Percentiles rank a stretch among this genome's conserved stretches.
phyloP scores from a whole-genome alignment of 1,284 basidiomycete genomes.

The Puccinia brachypodii region DNA sequence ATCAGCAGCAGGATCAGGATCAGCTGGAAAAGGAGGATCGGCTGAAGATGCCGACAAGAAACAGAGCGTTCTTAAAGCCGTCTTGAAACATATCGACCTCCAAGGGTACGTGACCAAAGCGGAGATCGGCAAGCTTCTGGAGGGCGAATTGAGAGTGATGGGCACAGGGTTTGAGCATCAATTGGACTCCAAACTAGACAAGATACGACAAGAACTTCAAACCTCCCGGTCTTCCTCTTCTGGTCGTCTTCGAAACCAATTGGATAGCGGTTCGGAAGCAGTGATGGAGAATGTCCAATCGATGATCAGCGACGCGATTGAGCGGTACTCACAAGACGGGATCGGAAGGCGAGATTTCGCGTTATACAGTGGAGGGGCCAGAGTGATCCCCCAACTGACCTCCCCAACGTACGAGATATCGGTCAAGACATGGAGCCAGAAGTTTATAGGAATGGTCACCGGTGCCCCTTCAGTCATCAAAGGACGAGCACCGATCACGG shows the following conservation, averaged over 20 bases:
- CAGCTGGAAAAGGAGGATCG: neutral
- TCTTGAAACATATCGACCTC: neutral
- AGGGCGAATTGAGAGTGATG: slow-evolving; percentile 10
- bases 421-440: slow-evolving; percentile 57
- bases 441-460: slow-evolving; percentile 63
- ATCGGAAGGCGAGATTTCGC: slow-evolving; percentile 81
- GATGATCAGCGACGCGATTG: slow-evolving; percentile 69
- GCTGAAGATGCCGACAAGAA: neutral
- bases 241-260: neutral
- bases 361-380: slow-evolving; percentile 75
- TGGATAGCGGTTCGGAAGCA: neutral
- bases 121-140: slow-evolving; percentile 15
- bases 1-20: too few species aligned
- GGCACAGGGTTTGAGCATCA: slow-evolving; percentile 17
- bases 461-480: slow-evolving; percentile 62
- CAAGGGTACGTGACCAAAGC: slow-evolving; percentile 23
- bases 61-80: slow-evolving; percentile 3
- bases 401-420: slow-evolving; percentile 71
- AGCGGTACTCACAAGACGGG: slow-evolving; percentile 71
- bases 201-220: slow-evolving; percentile 27
- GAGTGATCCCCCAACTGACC: slow-evolving; percentile 77
- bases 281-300: slow-evolving; percentile 21
- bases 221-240: neutral
- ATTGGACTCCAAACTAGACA: slow-evolving; percentile 20
- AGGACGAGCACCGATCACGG: slow-evolving; percentile 77